Evolutionary conservation across 2,329 filamentous ascomycete genomes (phyloP).

Genomic region (Onygenales sp.): DNA sequence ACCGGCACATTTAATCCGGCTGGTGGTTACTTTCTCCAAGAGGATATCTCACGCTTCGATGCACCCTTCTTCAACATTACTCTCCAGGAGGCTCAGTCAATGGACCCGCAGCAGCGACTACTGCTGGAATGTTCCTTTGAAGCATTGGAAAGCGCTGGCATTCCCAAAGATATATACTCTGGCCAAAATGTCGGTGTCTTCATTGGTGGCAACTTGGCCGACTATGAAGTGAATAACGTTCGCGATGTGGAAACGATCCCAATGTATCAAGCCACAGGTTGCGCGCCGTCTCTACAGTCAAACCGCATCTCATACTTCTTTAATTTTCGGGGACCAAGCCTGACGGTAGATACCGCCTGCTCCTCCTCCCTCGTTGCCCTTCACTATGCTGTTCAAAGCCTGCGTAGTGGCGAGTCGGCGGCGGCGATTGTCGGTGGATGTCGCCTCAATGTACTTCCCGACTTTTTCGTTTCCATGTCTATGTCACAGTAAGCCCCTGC

Average conservation of each 20-base stretch:
- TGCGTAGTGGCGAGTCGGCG: conserved; percentile 14
- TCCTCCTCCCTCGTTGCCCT: conserved; percentile 19
- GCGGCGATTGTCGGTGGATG: conserved; percentile 16
- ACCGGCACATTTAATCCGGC: background rate
- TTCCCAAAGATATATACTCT: conserved; percentile 14
- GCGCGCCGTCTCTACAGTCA: conserved; percentile 18
- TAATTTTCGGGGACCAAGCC: conserved; percentile 20
- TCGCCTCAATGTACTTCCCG: too few relatives aligned
- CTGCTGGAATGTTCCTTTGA: conserved; percentile 18
- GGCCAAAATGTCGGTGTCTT: background rate
- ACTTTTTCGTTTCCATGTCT: too few relatives aligned
- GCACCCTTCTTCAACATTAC: conserved; percentile 19
- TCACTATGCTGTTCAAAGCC: conserved; percentile 11
- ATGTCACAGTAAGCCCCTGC: too few relatives aligned
- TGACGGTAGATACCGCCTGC: conserved; percentile 41
- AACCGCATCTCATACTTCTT: conserved; percentile 21
- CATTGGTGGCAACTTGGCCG: background rate
- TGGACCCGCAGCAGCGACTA: conserved; percentile 20
- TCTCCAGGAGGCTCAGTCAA: conserved; percentile 16
- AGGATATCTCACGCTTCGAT: conserved; percentile 18
- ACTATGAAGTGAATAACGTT: too few relatives aligned
- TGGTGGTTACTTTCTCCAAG: conserved; percentile 19
- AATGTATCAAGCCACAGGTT: conserved; percentile 19
- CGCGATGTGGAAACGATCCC: conserved; percentile 12
- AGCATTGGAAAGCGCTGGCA: conserved; percentile 21